These are phyloP conservation scores for Phialophora tarda DNA, from an alignment of 2,329 filamentous ascomycete species.

Conservation along the genomic window DNA sequence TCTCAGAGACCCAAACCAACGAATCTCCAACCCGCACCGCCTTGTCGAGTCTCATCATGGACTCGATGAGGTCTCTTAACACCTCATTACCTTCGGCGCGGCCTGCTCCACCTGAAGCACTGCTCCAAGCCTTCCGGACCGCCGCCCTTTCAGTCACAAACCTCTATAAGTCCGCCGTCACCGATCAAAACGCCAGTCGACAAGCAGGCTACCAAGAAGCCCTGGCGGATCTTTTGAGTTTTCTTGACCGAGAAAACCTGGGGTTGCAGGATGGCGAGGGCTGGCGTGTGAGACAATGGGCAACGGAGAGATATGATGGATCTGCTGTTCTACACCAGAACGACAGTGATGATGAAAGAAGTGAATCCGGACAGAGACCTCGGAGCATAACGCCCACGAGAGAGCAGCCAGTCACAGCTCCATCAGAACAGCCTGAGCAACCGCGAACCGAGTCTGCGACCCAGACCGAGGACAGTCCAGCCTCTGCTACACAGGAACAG, in stretches of 20 bases:
- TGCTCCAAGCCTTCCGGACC: constrained; percentile 87
- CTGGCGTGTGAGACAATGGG: constrained; percentile 68
- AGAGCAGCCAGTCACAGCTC: constrained; percentile 45
- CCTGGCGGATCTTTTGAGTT: constrained; percentile 83
- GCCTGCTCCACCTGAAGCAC: constrained; percentile 56
- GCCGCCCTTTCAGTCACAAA: constrained; percentile 94
- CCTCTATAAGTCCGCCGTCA: constrained; percentile 88
- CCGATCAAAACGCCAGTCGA: constrained; percentile 75
- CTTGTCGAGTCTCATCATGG: constrained; percentile 52
- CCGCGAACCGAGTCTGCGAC: constrained; percentile 25
- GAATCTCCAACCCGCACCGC: constrained; percentile 25
- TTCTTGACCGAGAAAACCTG: constrained; percentile 81
- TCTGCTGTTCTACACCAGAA: constrained; percentile 39
- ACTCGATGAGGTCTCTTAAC: constrained; percentile 68
- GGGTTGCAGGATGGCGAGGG: constrained; percentile 81
- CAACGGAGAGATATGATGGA: constrained; percentile 55
- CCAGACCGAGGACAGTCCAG: constrained; percentile 42
- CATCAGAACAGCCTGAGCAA: constrained; percentile 30
- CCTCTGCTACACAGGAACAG: constrained; percentile 16
- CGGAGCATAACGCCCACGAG: constrained; percentile 30
- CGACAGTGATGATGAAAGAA: constrained; percentile 54
- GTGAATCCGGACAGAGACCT: constrained; percentile 43
- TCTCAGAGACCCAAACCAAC: not conserved
- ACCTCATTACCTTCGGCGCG: constrained; percentile 61
- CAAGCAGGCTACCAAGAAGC: constrained; percentile 91